Percentiles rank a stretch among this genome's conserved stretches.
phyloP scores from a whole-genome alignment of 2,329 filamentous ascomycete genomes.

The Clarireedia monteithiana region DNA sequence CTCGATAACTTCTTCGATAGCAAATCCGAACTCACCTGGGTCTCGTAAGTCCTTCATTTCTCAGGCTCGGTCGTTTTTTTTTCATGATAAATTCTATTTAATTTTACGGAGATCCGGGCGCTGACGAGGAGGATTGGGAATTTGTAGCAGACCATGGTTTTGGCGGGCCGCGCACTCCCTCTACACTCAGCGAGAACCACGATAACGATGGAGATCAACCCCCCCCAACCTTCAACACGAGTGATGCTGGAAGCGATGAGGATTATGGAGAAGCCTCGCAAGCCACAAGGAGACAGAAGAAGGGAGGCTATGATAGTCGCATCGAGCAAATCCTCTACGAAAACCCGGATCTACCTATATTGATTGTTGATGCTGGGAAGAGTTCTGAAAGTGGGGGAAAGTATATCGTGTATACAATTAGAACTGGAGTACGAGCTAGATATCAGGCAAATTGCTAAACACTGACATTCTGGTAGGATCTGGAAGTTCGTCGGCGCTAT shows the following conservation, averaged over 20 bases:
- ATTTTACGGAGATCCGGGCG: constrained; percentile 28
- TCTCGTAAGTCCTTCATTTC: constrained; percentile 39
- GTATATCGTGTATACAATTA: constrained; percentile 96
- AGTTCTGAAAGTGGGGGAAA: constrained; percentile 84
- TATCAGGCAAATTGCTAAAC: background rate
- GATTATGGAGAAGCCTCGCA: constrained; percentile 36
- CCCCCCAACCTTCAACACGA: constrained; percentile 29
- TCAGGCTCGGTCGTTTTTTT: background rate
- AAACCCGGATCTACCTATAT: constrained; percentile 78
- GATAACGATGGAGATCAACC: constrained; percentile 16
- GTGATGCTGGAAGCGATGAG: constrained; percentile 41
- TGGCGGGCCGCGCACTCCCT: constrained; percentile 37
- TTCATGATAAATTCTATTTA: constrained; percentile 31
- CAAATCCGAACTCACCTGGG: constrained; percentile 55
- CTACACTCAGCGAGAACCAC: constrained; percentile 59
- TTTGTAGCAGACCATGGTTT: constrained; percentile 44
- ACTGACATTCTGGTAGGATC: constrained; percentile 52
- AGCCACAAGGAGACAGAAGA: constrained; percentile 55
- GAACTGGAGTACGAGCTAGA: constrained; percentile 63
- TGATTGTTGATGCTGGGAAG: constrained; percentile 94
- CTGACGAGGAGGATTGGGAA: constrained; percentile 38
- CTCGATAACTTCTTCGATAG: constrained; percentile 62
- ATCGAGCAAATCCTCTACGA: constrained; percentile 98
- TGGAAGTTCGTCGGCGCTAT: constrained; percentile 90
- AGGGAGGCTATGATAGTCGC: constrained; percentile 85